Base-by-base conservation (phyloP, 306 rosid species). In the Oxytropis ochrocephala region DNA sequence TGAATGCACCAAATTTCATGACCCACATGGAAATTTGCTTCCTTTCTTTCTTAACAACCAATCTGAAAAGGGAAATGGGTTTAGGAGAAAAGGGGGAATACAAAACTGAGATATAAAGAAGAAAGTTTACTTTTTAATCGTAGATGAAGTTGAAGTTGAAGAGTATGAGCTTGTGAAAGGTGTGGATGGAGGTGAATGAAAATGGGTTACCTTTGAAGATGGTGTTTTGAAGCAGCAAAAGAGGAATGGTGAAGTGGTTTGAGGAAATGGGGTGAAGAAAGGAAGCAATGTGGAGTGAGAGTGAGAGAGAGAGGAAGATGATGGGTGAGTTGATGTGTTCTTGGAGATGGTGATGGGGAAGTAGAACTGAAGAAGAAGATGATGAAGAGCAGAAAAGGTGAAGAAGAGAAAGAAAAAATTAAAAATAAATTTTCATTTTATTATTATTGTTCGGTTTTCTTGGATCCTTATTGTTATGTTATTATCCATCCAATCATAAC, bases 1-100 rank as follows among this genome's bases (percentile, higher is more conserved):
- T 61, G 44, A 77, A 70, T 30, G 74, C 58, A 70, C 27, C 21
- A 50, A 68, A 54, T 59, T 60, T 38, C 39, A 19, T 53, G 69
- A 75, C 41, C 71, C 75, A 56, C 42, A 32, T 42, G 58, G 11
- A 71, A 74, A 49, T 8, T 53, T 35, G 52, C 59, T 39, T 27
- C 27, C 80, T 55, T 17, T 8, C 49, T 38, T 65, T 59, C 66
- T 48, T 33, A 56, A 66, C 30, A 54, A 35, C 21, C 21, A 14
- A 30, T 55, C 19, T 39, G 54, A 59, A 63, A 39, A 76, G 66
- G 75, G 65, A 5, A 44, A 9, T 16, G 21, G n/a, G 35, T 5
- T 13, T 5, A 50, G 46, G 32, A 11, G 48, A 7, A 17, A 11
- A 38, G 35, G 44, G 17, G 61, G 14, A 64, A 68, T 62, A 13